Conservation (phyloP, 129 eudicot genomes). For the Glebionis coronaria region DNA sequence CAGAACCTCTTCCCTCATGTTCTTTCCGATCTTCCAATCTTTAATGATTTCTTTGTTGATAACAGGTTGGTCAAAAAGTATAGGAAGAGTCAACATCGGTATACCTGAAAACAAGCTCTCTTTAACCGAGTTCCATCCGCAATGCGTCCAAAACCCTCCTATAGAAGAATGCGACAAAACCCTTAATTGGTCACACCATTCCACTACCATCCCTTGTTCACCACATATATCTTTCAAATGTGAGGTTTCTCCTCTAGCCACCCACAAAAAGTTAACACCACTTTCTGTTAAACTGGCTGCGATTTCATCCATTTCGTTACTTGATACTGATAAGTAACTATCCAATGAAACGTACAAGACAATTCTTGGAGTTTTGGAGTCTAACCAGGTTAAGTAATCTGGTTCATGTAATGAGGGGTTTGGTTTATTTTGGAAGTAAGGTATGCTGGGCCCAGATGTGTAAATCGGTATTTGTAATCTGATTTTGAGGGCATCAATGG, state of each 20-base stretch:
- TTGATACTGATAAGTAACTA: no score
- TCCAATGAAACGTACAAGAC: no score
- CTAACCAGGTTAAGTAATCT: constrained; percentile 40
- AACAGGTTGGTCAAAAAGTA: constrained; percentile 39
- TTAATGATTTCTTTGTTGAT: constrained; percentile 39
- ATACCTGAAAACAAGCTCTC: no score
- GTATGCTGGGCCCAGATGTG: constrained; percentile 49
- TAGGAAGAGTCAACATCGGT: no score
- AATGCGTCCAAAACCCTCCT: no score
- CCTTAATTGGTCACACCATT: no score
- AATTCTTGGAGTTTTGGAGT: constrained; percentile 33
- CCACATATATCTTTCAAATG: constrained; percentile 30
- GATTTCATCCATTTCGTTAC: no score
- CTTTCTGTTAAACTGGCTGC: no score
- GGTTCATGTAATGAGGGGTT: constrained; percentile 5
- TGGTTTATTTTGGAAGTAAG: constrained; percentile 30
- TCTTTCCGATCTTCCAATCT: no score
- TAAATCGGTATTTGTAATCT: constrained; percentile 29
- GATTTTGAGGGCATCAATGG: constrained; percentile 39
- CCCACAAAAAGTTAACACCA: constrained; percentile 49
- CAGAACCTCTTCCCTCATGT: constrained; percentile 9
- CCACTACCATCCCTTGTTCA: constrained; percentile 35
- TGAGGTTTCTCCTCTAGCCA: no score
- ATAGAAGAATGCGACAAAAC: no score
- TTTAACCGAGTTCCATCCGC: no score